Conservation (phyloP, 139 green algal genomes). For the Closterium sp. region DNA sequence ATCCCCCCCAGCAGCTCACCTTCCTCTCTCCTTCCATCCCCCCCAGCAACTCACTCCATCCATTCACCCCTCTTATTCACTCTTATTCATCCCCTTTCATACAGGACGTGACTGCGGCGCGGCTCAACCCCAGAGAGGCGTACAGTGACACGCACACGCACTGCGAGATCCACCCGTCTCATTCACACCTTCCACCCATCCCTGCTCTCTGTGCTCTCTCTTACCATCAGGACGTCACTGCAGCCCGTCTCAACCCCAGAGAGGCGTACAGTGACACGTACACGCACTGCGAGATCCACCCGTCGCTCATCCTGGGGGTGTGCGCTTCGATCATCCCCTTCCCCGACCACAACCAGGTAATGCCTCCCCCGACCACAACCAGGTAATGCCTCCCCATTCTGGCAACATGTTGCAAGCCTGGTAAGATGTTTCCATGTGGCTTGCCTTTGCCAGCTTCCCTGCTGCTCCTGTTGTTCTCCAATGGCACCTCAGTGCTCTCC, state of each 20-base stretch:
- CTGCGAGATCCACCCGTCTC: conserved; percentile 85
- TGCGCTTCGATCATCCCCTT: conserved; percentile 98
- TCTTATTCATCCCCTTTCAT: neutral
- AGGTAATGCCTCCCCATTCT: neutral
- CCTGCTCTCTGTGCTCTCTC: neutral
- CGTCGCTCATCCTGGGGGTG: conserved; percentile 96
- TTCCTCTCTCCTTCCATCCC: no score
- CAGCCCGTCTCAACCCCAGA: conserved; percentile 37
- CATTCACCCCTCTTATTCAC: neutral
- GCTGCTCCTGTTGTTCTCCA: no score
- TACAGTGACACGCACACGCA: conserved; percentile 86
- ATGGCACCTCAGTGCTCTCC: no score
- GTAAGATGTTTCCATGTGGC: no score
- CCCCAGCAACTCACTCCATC: no score
- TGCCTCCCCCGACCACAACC: neutral
- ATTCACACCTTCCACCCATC: neutral
- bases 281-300: conserved; percentile 99
- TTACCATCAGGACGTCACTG: conserved; percentile 50
- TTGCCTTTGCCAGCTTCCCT: no score
- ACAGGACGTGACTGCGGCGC: conserved; percentile 54
- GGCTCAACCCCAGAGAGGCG: conserved; percentile 31
- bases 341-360: conserved; percentile 93
- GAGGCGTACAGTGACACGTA: conserved; percentile 66
- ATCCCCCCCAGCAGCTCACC: no score
- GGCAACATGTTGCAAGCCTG: neutral